Evolutionary conservation across 2,329 filamentous ascomycete species (phyloP).

Genomic region (Dryadomyces quercivorus): DNA sequence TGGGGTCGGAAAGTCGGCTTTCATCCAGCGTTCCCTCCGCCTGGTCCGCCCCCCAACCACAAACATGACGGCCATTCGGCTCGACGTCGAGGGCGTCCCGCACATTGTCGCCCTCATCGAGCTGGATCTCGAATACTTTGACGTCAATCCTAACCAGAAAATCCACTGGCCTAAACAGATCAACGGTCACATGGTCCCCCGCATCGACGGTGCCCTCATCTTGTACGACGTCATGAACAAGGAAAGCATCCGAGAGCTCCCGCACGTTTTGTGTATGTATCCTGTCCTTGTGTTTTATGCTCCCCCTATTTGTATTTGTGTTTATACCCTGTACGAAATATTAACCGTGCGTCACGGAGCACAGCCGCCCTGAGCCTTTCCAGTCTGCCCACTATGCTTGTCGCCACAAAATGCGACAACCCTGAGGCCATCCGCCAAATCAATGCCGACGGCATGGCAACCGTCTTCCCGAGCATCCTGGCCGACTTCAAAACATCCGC

Average conservation of each 20-base stretch:
- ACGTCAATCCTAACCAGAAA: constrained; percentile 43
- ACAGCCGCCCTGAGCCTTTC: constrained; percentile 63
- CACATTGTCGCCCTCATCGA: constrained; percentile 52
- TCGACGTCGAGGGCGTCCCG: constrained; percentile 43
- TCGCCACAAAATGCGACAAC: constrained; percentile 83
- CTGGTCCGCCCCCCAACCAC: constrained; percentile 38
- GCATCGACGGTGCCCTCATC: constrained; percentile 71
- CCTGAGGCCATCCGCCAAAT: constrained; percentile 58
- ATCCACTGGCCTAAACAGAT: constrained; percentile 58
- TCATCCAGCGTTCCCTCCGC: constrained; percentile 51
- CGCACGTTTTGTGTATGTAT: constrained; percentile 63
- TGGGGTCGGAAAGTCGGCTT: constrained; percentile 56
- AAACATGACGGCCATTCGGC: constrained; percentile 42
- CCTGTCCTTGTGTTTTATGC: neutral
- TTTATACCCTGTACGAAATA: too few species aligned
- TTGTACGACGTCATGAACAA: constrained; percentile 79
- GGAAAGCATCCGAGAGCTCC: constrained; percentile 61
- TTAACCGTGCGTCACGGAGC: constrained; percentile 12
- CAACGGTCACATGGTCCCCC: constrained; percentile 58
- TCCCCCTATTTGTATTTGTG: neutral
- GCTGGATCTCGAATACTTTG: constrained; percentile 53
- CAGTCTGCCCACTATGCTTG: constrained; percentile 63
- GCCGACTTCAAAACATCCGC: constrained; percentile 63
- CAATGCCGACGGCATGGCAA: constrained; percentile 51
- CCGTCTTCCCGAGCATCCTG: constrained; percentile 56